Percentiles rank a stretch among this genome's conserved stretches.
Evolutionary conservation across 225 moss, liverwort and hornwort species (phyloP).

Genomic region (Marchantia polymorpha): DNA sequence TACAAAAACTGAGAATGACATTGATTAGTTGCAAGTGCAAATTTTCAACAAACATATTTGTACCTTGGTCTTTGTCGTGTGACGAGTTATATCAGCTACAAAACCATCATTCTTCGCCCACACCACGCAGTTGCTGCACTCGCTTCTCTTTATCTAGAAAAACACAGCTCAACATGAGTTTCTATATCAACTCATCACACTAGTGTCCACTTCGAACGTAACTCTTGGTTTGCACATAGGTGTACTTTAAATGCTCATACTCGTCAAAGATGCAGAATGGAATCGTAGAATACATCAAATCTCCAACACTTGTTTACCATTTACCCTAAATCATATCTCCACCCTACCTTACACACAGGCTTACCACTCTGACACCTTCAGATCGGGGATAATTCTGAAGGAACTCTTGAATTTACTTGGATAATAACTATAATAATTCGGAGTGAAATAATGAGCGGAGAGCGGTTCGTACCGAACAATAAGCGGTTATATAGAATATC

Average conservation of each 20-base stretch:
- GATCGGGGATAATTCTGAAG: background rate
- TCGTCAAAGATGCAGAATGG: background rate
- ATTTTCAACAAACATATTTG: background rate
- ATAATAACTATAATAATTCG: background rate
- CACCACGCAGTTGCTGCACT: constrained; percentile 70
- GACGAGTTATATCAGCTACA: constrained; percentile 44
- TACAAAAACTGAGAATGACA: background rate
- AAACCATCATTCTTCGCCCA: constrained; percentile 89
- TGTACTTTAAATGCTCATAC: background rate
- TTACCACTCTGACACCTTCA: background rate
- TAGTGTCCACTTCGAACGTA: background rate
- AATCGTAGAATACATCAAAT: too few species aligned
- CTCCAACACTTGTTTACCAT: background rate
- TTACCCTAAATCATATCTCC: background rate
- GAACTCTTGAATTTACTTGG: background rate
- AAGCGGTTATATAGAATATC: background rate
- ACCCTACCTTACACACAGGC: background rate
- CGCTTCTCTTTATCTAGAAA: constrained; percentile 59
- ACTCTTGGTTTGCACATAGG: background rate
- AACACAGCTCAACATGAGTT: background rate
- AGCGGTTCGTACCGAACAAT: background rate
- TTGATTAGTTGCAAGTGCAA: background rate
- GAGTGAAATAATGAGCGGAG: background rate
- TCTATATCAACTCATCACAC: background rate
- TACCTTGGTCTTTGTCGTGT: constrained; percentile 32